Evolutionary conservation across 208 protist genomes (phyloP).

Genomic region (Wallacemonas rigidus): DNA sequence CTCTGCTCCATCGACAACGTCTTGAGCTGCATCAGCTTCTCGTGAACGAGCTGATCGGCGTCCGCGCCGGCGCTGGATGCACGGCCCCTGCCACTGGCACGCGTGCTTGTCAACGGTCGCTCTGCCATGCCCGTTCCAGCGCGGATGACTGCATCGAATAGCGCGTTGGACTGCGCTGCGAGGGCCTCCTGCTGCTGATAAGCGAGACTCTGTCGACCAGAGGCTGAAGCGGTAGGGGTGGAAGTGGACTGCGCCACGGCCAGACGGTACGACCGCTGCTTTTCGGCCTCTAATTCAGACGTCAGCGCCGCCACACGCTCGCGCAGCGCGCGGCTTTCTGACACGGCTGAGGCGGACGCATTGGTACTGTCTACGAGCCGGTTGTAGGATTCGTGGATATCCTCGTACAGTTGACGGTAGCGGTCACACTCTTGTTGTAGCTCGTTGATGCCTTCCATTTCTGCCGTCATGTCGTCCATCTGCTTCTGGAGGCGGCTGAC

Average conservation of each 20-base stretch:
- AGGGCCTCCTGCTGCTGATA: constrained; percentile 42
- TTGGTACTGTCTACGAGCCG: constrained; percentile 28
- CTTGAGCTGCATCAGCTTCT: constrained; percentile 40
- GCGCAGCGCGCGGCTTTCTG: constrained; percentile 34
- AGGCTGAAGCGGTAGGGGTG: constrained; percentile 19
- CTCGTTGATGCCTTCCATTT: constrained; percentile 26
- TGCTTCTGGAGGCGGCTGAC: constrained; percentile 27
- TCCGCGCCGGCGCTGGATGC: background rate
- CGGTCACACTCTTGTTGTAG: constrained; percentile 27
- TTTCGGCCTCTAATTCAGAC: constrained; percentile 35
- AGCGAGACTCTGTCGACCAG: background rate
- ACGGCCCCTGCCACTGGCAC: constrained; percentile 1
- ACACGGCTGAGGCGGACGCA: constrained; percentile 20
- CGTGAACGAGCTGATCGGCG: constrained; percentile 22
- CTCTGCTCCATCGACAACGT: constrained; percentile 23
- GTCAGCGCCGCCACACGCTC: constrained; percentile 33
- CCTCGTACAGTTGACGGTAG: constrained; percentile 32
- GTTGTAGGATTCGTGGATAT: constrained; percentile 23
- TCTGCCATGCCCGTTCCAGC: constrained; percentile 28
- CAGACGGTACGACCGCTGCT: constrained; percentile 16
- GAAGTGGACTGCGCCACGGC: constrained; percentile 26
- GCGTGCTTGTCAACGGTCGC: background rate
- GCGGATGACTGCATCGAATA: constrained; percentile 27
- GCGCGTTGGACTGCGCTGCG: constrained; percentile 33
- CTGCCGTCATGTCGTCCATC: constrained; percentile 18